Evolutionary conservation across 1,139 yeast species (phyloP), one percentile per base, ranked within the genome.

Genomic region (Zygosaccharomyces sapae): DNA sequence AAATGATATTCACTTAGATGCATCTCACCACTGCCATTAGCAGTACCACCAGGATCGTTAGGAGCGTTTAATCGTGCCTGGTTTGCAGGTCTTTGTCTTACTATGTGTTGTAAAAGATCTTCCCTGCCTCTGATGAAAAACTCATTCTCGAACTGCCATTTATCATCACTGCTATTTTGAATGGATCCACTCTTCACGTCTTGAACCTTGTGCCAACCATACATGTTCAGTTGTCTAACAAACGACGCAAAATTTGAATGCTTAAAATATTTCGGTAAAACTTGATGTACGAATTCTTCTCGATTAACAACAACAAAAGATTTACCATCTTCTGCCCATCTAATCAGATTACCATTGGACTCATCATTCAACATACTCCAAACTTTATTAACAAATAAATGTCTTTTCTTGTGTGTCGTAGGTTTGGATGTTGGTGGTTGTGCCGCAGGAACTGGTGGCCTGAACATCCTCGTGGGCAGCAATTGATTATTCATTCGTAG

Each of bases 301-400:
- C 96, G 76, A 58, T 88, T 87, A 46, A 78, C 77, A 5, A 92
- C 96, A 55, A 86, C 83, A 62, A 92, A 88, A 3, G 94, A 79
- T 52, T 81, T 76, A 2, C 98, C 98, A 63, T 86, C 90, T 2
- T 80, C 78, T 58, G 81, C 75, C 98, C 98, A 92, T 42, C 81
- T 74, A 38, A 92, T 90, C 57, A 81, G 80, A 39, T 82, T 77
- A 13, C 75, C 67, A 64, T 90, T 90, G 1, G 70, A 64, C 0
- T 79, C 72, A 62, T 90, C 97, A 64, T 89, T 89, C 9, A 92
- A 90, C 96, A 92, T 92, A 31, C 84, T 79, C 97, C 97, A 92
- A 30, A 92, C 72, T 65, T 92, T 92, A 73, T 83, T 80, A 4
- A 92, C 95, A 70, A 92, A 92, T 0, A 95, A 94, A 1, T 97